phyloP scores from a whole-genome alignment of 1,284 basidiomycete species.

The Ceratobasidium papillatum region DNA sequence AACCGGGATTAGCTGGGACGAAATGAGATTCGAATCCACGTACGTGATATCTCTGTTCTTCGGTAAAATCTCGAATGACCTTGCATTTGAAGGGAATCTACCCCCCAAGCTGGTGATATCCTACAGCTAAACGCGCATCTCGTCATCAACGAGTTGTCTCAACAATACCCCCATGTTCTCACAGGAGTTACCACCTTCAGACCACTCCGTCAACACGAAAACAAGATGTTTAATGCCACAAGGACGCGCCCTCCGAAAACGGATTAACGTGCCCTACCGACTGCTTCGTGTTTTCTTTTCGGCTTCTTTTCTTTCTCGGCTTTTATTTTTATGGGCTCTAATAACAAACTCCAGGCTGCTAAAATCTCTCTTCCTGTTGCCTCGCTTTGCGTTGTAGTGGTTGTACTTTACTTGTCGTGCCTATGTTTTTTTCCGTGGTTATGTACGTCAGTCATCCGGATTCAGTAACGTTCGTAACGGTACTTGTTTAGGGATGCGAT shows the following conservation, averaged over 20 bases:
- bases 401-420: background rate
- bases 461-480: no score
- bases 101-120: background rate
- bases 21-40: conserved; percentile 1
- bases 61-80: background rate
- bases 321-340: background rate
- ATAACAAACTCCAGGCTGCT: background rate
- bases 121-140: conserved; percentile 20
- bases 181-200: background rate
- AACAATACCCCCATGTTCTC: conserved; percentile 4
- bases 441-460: no score
- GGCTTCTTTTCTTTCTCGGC: background rate
- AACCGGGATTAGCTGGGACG: background rate
- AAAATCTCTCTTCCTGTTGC: background rate
- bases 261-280: background rate
- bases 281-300: background rate
- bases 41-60: background rate
- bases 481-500: no score
- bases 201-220: background rate
- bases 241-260: background rate
- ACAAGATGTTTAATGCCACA: conserved; percentile 2
- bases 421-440: no score
- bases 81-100: background rate
- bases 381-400: background rate
- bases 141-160: conserved; percentile 8